Percentiles rank a stretch among this genome's conserved stretches.
Conservation (phyloP, 2,329 filamentous ascomycete genomes). For the Penicillium sp. region DNA sequence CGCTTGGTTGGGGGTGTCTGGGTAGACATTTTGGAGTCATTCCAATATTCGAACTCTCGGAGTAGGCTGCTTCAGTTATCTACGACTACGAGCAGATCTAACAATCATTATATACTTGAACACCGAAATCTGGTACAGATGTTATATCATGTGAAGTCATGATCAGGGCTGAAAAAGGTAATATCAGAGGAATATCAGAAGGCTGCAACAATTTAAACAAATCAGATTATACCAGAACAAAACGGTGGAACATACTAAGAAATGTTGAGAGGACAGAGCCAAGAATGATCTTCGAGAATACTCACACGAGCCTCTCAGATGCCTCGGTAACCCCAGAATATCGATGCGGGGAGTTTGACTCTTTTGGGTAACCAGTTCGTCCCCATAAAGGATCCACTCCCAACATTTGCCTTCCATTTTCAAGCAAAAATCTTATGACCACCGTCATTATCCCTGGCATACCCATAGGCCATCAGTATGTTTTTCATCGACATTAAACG, state of each 20-base stretch:
- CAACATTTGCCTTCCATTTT: not conserved
- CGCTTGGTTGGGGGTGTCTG: constrained; percentile 1
- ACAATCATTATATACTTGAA: not conserved
- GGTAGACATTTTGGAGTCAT: constrained; percentile 1
- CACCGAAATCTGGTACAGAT: not conserved
- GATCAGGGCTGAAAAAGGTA: not conserved
- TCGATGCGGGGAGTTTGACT: not conserved
- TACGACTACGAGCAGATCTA: not conserved
- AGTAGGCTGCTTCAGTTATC: no score
- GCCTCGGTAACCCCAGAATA: constrained; percentile 1
- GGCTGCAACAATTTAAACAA: not conserved
- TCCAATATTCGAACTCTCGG: no score
- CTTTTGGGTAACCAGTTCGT: no score
- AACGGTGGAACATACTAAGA: not conserved
- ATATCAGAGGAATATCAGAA: not conserved
- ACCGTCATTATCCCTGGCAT: not conserved
- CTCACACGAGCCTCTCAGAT: not conserved
- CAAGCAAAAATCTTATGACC: not conserved
- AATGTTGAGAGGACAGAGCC: not conserved
- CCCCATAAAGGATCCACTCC: no score
- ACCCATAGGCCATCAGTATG: not conserved
- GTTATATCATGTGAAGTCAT: constrained; percentile 2
- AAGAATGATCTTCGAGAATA: not conserved
- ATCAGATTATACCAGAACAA: not conserved
- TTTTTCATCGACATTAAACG: not conserved